Conservation (phyloP, 73 alveolate genomes). For the Breviolum minutum region DNA sequence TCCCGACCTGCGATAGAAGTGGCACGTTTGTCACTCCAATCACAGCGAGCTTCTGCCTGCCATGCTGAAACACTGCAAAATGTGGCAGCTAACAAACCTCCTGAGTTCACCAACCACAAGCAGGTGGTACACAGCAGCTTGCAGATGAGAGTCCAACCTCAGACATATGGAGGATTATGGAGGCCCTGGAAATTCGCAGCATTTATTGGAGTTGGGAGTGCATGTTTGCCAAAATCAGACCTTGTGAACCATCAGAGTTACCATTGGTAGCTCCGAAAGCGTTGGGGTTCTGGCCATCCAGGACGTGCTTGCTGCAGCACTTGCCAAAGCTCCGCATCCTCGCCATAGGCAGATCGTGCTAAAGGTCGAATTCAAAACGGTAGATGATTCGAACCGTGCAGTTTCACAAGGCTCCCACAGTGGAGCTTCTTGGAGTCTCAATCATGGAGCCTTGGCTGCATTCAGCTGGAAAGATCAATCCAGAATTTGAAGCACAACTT, state of each 20-base stretch:
- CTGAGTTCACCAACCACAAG: not conserved
- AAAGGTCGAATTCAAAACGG: not conserved
- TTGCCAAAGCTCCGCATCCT: slow-evolving; percentile 68
- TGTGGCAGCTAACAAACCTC: not conserved
- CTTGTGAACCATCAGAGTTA: too few relatives aligned
- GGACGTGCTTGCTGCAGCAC: slow-evolving; percentile 92
- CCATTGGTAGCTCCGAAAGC: not conserved
- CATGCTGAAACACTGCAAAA: not conserved
- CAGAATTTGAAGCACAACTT: not conserved
- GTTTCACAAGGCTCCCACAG: not conserved
- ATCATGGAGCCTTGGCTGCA: not conserved
- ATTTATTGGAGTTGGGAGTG: not conserved
- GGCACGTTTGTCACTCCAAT: slow-evolving; percentile 76
- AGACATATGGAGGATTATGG: not conserved
- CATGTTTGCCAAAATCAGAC: too few relatives aligned
- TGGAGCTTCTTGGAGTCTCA: not conserved
- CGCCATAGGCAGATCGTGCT: not conserved
- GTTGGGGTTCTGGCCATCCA: not conserved
- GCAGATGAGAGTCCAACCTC: slow-evolving; percentile 46
- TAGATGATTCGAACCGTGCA: not conserved
- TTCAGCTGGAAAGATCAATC: not conserved
- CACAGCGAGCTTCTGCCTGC: slow-evolving; percentile 78
- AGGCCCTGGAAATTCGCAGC: too few relatives aligned
- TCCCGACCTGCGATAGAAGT: slow-evolving; percentile 66
- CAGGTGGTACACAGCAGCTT: slow-evolving; percentile 18